Base-by-base conservation (phyloP, 2,329 filamentous ascomycete genomes). In the Ascochyta koolunga region DNA sequence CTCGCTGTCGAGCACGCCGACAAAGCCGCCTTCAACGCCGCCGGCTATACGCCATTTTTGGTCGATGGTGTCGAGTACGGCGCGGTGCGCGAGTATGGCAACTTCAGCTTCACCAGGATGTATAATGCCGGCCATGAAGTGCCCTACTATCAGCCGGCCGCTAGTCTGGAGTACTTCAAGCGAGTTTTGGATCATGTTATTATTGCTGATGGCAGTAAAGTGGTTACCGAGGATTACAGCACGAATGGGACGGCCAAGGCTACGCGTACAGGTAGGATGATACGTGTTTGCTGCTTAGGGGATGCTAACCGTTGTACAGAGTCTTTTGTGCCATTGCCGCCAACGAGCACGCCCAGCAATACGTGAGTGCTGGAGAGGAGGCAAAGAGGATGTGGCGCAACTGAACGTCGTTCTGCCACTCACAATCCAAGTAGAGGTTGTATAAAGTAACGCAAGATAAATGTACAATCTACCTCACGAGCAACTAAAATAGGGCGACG, bases 21-120 rank as follows among this genome's bases (percentile, higher is more conserved):
- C 7, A 73, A 77, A 32, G 66, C 72, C 4, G 65, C 71, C 2
- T 95, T 93, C 70, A 76, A 80, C 1, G 74, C 77, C 0, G 86
- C 90, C 0, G 90, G 89, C 0, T 95, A 95, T 72, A 85, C 89
- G 32, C 89, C 90, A 61, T 82, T 82, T 37, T 78, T 67, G 1
- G 74, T 77, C 19, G 70, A 73, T 41, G 76, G 74, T 11, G 60
- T 62, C 5, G 71, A 76, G 41, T 76, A 77, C 48, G 76, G 77
- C 48, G 75, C 75, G 44, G 74, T 76, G 31, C 64, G 73, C 16
- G 72, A 76, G 48, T 67, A 70, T 40, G 74, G 73, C 21, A 76
- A 76, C 49, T 69, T 79, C 45, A 75, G 71, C 36, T 79, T 79
- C 64, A 62, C 69, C 3, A 60, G 72, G 11, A 57, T 74, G 8